Conservation (phyloP, 495 filamentous ascomycete genomes). For the Neurospora sp. region DNA sequence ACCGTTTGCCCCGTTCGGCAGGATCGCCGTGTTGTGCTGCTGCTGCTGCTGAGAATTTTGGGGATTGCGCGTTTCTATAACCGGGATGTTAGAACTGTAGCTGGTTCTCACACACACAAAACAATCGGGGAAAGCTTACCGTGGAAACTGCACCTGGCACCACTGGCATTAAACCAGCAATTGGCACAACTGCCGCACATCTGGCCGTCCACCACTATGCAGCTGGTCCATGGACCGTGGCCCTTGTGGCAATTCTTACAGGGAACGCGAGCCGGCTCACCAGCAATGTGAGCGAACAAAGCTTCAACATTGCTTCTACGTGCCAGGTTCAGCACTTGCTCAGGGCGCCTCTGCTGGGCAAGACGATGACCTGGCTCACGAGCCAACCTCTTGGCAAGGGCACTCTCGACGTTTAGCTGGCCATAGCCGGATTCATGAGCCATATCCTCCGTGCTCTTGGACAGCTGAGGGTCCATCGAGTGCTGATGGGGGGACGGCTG, state of each 20-base stretch:
- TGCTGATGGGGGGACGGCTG: conserved; percentile 23
- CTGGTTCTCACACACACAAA: not conserved
- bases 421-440: conserved; percentile 32
- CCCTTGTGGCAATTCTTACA: conserved; percentile 46
- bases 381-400: conserved; percentile 35
- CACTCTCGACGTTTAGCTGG: conserved; percentile 35
- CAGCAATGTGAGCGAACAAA: conserved; percentile 39
- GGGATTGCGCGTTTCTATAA: conserved; percentile 18
- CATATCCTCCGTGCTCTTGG: conserved; percentile 30
- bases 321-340: conserved; percentile 33
- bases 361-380: conserved; percentile 33
- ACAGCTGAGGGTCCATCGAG: conserved; percentile 18
- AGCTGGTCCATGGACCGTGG: conserved; percentile 38
- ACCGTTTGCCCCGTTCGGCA: conserved; percentile 5
- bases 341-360: conserved; percentile 34
- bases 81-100: not conserved
- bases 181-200: conserved; percentile 44
- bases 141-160: conserved; percentile 40
- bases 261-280: conserved; percentile 28
- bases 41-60: conserved; percentile 11
- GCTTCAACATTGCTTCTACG: conserved; percentile 42
- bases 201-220: conserved; percentile 38
- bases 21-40: conserved; percentile 11
- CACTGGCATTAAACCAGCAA: conserved; percentile 43
- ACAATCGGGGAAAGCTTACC: conserved; percentile 21